Conservation (phyloP, 768 basidiomycete species). For the Clitopilus passeckerianus region DNA sequence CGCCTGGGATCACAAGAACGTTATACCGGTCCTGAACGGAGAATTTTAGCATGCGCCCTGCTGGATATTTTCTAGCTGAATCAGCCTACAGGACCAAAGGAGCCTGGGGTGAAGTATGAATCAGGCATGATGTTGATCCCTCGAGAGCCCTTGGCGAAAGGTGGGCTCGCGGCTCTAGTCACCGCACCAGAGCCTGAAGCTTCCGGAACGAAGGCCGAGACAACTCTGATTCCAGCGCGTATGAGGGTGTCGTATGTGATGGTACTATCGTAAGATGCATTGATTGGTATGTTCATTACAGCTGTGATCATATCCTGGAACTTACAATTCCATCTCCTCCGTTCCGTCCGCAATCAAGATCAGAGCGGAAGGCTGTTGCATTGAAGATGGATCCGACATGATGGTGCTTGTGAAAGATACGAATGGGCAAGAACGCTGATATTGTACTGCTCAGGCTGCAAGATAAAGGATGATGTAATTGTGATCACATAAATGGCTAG, state of each 20-base stretch:
- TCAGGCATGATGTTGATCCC: conserved; percentile 74
- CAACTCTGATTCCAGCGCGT: conserved; percentile 62
- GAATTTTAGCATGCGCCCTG: background rate
- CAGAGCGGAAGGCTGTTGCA: conserved; percentile 43
- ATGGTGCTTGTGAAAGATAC: background rate
- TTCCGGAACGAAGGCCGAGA: conserved; percentile 60
- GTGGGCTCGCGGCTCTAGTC: conserved; percentile 27
- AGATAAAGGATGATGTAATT: background rate
- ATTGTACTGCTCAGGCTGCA: background rate
- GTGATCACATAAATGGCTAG: background rate
- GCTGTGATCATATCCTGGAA: background rate
- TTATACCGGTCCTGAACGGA: conserved; percentile 55
- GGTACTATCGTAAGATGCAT: conserved; percentile 39
- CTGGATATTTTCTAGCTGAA: background rate
- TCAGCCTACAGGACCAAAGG: conserved; percentile 41
- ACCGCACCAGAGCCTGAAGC: conserved; percentile 13
- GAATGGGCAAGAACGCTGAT: background rate
- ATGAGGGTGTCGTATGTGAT: conserved; percentile 81
- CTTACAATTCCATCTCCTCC: conserved; percentile 88
- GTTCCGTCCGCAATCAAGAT: conserved; percentile 79
- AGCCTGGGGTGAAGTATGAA: conserved; percentile 37
- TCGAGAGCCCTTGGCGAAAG: conserved; percentile 60
- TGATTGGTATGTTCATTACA: conserved; percentile 1
- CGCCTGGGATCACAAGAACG: conserved; percentile 71
- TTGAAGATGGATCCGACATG: background rate